Base-by-base conservation (phyloP, 2,329 filamentous ascomycete genomes). In the Fusarium torreyae region DNA sequence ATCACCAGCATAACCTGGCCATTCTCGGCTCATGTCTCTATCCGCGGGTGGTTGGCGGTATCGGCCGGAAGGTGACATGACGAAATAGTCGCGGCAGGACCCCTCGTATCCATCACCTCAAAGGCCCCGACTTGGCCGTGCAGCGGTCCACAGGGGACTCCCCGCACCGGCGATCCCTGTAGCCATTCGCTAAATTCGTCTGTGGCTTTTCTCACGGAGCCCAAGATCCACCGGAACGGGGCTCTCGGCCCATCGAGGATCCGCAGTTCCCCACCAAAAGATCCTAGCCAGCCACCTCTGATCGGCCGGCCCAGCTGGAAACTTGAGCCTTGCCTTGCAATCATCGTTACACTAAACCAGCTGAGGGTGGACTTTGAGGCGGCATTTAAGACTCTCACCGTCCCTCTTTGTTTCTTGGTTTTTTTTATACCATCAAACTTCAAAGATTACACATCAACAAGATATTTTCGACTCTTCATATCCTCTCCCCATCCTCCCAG, bases 161-260 rank as follows among this genome's bases (percentile, higher is more conserved):
- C 68, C 68, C 68, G 68, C 68, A 66, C 56, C 61, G 40, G 48
- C 40, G 39, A 68, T 68, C 67, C 58, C 67, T 68, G 49, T 67
- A 66, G 53, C 63, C 26, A 71, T 57, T 58, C 59, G 60, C 68
- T 70, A 59, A 69, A 34, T 36, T 42, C 48, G 50, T 34, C 44
- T 45, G 56, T 46, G 57, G 42, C 56, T 43, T 40, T 31, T 31
- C 28, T 31, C 28, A 31, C 10, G 28, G 28, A 31, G 28, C 38
- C 26, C 31, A 38, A n/a, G 51, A 57, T 51, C 51, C 65, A 52
- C 65, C 42, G 45, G 24, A 43, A 31, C 17, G 53, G 38, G 57
- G 34, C 57, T 50, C 46, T 54, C 44, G 58, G 36, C 46, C 63
- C 62, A 67, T 50, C 24, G 11, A 67, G 51, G 56, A 56, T 48